Evolutionary conservation across 768 basidiomycete genomes (phyloP), one percentile per base, ranked within the genome.

Genomic region (Amanita thiersii): DNA sequence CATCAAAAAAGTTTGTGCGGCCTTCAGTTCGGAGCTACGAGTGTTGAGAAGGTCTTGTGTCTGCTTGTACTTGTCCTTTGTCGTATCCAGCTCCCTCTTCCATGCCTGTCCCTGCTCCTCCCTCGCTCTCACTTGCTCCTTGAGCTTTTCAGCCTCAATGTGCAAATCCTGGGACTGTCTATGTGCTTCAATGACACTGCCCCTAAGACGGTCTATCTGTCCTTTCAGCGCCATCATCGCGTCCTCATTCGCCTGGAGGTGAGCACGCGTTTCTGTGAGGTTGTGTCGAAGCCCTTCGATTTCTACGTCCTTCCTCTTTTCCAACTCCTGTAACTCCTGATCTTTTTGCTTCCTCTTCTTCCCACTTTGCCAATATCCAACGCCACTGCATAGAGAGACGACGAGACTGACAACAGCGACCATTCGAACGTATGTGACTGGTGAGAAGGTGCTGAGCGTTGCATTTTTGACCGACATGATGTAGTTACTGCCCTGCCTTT

Each of bases 21-120:
- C 69, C 38, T 68, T 68, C 34, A 78, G 61, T 50, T 77, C 75
- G 2, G 60, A 53, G 3, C 68, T 68, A 25, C 72, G 63, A 29
- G 61, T 52, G 4, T 65, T 56, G 19, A 75, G 52, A 17, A 72
- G 45, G 19, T 61, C 52, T 6, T 39, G 44, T 9, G 52, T 41
- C 35, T 61, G 51, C 18, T 53, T 45, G 14, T 55, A 15, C 51
- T 61, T 46, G 29, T 43, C 37, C 35, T 44, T 46, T 14, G 48
- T 34, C 14, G 32, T 44, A 10, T 53, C 49, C 8, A 55, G 48
- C 17, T 56, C 54, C 33, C 37, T 39, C 42, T 56, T 53, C 19
- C 46, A 35, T 10, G 50, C 50, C 29, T 40, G 20, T 23, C 49
- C 34, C 39, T 41, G 50, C 42, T 35, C 41, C 31, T 42, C 39